A percentile compares a stretch with the other conserved stretches of the same genome.
Evolutionary conservation across 2,329 filamentous ascomycete species (phyloP).

Genomic region (Lasiodiplodia sp.): DNA sequence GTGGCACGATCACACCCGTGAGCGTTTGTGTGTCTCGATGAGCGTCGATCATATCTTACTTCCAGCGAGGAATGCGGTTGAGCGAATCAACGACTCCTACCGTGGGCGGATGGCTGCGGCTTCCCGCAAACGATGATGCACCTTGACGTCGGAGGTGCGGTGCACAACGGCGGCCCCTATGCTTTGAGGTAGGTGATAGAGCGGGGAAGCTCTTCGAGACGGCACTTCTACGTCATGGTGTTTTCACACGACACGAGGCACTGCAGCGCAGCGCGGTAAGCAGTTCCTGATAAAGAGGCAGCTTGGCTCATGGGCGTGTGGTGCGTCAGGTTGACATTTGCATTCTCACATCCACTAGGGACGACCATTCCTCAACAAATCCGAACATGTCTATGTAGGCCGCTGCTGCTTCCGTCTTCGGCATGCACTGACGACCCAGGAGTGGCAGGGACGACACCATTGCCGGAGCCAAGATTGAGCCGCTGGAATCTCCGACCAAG

Average conservation of each 20-base stretch:
- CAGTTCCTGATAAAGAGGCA: slow-evolving; percentile 2
- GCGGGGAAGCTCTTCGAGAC: background rate
- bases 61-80: slow-evolving; percentile 15
- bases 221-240: slow-evolving; percentile 18
- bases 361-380: background rate
- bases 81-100: slow-evolving; percentile 14
- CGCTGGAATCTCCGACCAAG: slow-evolving; percentile 35
- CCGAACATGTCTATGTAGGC: slow-evolving; percentile 15
- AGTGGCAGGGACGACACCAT: slow-evolving; percentile 31
- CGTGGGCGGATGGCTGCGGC: background rate
- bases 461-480: slow-evolving; percentile 36
- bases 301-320: background rate
- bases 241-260: background rate
- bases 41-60: slow-evolving; percentile 5
- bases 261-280: background rate
- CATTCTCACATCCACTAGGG: background rate
- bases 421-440: background rate
- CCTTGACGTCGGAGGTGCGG: slow-evolving; percentile 21
- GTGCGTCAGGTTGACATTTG: background rate
- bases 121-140: slow-evolving; percentile 21
- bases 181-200: background rate
- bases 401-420: slow-evolving; percentile 7
- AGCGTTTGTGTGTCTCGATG: background rate
- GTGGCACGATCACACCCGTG: background rate
- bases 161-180: background rate